phyloP scores from a whole-genome alignment of 306 rosid genomes.

The Sicyos baderoa region DNA sequence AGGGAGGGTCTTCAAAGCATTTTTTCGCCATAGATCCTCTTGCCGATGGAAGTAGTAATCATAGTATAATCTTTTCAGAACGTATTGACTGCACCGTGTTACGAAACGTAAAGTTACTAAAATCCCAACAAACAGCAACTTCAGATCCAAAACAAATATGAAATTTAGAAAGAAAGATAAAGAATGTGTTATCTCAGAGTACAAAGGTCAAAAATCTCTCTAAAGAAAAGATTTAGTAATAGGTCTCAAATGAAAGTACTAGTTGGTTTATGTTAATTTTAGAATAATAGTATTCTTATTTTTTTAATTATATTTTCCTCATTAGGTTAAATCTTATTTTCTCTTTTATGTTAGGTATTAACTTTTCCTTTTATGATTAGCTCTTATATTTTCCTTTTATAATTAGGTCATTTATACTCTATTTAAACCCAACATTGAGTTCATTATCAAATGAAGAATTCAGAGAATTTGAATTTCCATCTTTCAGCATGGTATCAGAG shows the following conservation, averaged over 20 bases:
- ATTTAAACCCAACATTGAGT: too few relatives aligned
- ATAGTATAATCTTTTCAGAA: conserved; percentile 66
- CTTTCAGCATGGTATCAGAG: too few relatives aligned
- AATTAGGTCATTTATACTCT: too few relatives aligned
- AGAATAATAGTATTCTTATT: too few relatives aligned
- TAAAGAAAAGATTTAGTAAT: neutral
- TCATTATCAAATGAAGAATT: too few relatives aligned
- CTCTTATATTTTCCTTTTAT: too few relatives aligned
- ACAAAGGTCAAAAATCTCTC: neutral
- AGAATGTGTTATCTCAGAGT: neutral
- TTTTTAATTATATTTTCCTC: too few relatives aligned
- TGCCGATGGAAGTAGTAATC: conserved; percentile 95
- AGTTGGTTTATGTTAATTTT: too few relatives aligned
- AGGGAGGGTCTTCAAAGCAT: conserved; percentile 91
- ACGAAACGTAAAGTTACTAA: conserved; percentile 12
- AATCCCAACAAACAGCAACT: neutral
- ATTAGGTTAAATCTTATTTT: too few relatives aligned
- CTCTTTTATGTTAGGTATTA: too few relatives aligned
- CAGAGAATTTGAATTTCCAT: too few relatives aligned
- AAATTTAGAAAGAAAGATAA: neutral
- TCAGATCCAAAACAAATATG: neutral
- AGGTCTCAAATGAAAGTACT: neutral
- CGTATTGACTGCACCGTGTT: conserved; percentile 53
- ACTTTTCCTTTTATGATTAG: too few relatives aligned
- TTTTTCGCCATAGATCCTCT: conserved; percentile 86